Evolutionary conservation across 2,329 filamentous ascomycete genomes (phyloP).

Genomic region (Aspergillus nomiae): DNA sequence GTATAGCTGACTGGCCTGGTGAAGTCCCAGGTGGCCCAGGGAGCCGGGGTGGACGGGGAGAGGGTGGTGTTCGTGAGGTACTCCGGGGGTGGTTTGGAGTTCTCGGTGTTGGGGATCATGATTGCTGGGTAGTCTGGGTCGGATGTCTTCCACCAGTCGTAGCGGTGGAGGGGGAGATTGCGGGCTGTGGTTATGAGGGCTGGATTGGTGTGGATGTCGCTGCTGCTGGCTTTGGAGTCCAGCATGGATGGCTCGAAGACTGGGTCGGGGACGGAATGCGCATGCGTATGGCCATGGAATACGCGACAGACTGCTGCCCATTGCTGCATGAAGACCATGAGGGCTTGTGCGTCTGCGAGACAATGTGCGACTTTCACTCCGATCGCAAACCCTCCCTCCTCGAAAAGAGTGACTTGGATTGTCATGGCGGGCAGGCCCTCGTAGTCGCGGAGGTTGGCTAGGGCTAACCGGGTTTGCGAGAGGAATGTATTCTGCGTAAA

Average conservation of each 20-base stretch:
- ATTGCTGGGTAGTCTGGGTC: neutral
- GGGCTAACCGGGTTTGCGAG: neutral
- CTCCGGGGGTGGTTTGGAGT: neutral
- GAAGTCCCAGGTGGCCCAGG: neutral
- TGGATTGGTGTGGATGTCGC: neutral
- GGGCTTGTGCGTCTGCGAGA: neutral
- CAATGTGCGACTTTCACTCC: neutral
- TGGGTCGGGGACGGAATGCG: neutral
- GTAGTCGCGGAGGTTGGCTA: neutral
- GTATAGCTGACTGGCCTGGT: neutral
- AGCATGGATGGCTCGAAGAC: neutral
- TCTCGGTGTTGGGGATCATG: neutral
- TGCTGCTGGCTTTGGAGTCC: neutral
- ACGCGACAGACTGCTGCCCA: neutral
- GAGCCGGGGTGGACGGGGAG: neutral
- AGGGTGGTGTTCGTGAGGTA: neutral
- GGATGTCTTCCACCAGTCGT: neutral
- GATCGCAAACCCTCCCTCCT: neutral
- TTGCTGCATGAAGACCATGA: neutral
- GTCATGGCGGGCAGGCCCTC: neutral
- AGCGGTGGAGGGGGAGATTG: neutral
- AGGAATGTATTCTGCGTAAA: neutral
- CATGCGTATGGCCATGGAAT: neutral
- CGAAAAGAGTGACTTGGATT: neutral
- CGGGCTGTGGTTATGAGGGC: neutral